These are phyloP conservation scores for Yarrowia sp. DNA, from an alignment of 805 yeast species.

Conservation along the genomic window DNA sequence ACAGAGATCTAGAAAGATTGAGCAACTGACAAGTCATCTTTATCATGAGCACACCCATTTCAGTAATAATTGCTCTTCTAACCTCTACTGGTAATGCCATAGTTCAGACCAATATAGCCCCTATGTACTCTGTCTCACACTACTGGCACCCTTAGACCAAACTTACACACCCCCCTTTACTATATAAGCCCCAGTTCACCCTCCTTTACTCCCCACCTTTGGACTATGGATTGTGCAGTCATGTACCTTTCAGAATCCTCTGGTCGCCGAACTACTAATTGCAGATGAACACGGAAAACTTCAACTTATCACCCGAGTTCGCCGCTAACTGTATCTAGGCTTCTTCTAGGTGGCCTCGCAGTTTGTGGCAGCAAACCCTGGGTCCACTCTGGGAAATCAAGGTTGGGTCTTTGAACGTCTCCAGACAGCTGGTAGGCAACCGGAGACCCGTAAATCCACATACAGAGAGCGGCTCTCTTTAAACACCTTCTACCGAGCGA, in stretches of 20 bases:
- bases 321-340: constrained; percentile 5
- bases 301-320: no score
- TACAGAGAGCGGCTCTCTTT: constrained; percentile 22
- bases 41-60: no score
- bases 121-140: no score
- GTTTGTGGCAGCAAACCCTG: constrained; percentile 9
- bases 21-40: no score
- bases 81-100: no score
- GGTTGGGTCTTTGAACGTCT: neutral
- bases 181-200: neutral
- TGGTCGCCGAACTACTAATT: constrained; percentile 1
- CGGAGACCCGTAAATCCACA: neutral
- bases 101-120: no score
- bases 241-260: neutral
- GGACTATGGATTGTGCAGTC: neutral
- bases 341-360: constrained; percentile 3
- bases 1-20: no score
- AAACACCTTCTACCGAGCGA: neutral
- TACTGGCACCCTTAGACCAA: no score
- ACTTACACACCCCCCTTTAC: no score
- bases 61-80: no score
- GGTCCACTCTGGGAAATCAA: neutral
- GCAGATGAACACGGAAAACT: neutral
- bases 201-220: neutral
- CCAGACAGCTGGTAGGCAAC: neutral